Conservation (phyloP, 1,139 yeast genomes). For the Lodderomyces theae region DNA sequence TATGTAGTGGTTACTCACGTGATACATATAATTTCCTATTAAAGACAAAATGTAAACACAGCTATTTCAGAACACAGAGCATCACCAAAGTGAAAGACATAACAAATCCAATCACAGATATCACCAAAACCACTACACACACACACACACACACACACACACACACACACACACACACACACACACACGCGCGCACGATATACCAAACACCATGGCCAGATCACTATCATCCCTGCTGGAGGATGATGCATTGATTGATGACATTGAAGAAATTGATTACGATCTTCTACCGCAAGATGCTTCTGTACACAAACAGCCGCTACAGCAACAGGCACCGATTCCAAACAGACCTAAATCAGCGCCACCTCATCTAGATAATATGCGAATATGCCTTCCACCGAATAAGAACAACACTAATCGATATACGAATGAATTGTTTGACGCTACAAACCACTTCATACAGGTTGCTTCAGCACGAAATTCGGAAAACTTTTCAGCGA, state of each 20-base stretch:
- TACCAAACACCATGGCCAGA: conserved; percentile 1
- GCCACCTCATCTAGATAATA: conserved; percentile 1
- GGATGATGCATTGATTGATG: conserved; percentile 3
- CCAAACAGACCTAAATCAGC: neutral
- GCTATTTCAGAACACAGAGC: neutral
- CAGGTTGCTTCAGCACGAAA: neutral
- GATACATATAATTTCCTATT: neutral
- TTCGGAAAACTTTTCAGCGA: conserved; percentile 24
- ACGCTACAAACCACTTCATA: conserved; percentile 33
- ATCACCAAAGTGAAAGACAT: neutral
- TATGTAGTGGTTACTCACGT: neutral
- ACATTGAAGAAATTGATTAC: conserved; percentile 7
- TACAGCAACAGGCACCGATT: neutral
- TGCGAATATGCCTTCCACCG: conserved; percentile 15
- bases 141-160: too few relatives aligned
- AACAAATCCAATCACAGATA: neutral
- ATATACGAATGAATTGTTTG: conserved; percentile 36
- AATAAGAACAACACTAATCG: conserved; percentile 15
- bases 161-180: too few relatives aligned
- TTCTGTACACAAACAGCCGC: neutral
- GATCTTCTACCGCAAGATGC: conserved; percentile 5
- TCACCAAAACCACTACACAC: neutral
- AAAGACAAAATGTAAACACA: neutral
- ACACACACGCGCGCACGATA: too few relatives aligned
- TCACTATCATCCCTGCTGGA: conserved; percentile 4